These are phyloP conservation scores for Coemansia sp. DNA, from an alignment of 192 early-diverging fungal species.

Conservation along the genomic window DNA sequence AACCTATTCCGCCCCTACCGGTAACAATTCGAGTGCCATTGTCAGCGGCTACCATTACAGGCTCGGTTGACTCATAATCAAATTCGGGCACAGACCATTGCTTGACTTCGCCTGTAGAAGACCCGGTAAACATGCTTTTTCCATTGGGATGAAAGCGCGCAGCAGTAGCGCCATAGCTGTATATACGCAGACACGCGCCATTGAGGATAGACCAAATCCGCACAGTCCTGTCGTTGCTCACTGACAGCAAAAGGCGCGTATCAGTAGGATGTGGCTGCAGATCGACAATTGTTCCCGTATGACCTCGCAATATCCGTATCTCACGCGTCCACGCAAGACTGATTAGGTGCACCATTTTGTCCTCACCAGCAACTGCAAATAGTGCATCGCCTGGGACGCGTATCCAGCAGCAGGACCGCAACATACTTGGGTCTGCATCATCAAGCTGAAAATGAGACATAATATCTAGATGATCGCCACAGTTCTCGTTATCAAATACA, in stretches of 20 bases:
- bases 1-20: slow-evolving; percentile 23
- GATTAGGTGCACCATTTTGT: slow-evolving; percentile 64
- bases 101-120: slow-evolving; percentile 51
- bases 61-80: slow-evolving; percentile 14
- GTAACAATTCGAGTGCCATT: slow-evolving; percentile 29
- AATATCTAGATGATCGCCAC: slow-evolving; percentile 89
- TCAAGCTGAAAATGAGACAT: slow-evolving; percentile 83
- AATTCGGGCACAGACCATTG: slow-evolving; percentile 57
- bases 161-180: slow-evolving; percentile 59
- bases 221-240: slow-evolving; percentile 69
- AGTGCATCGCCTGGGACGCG: slow-evolving; percentile 65
- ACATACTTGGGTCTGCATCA: slow-evolving; percentile 21
- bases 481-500: slow-evolving; percentile 92
- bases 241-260: slow-evolving; percentile 65
- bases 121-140: slow-evolving; percentile 56
- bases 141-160: slow-evolving; percentile 71
- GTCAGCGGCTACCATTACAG: slow-evolving; percentile 8
- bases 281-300: slow-evolving; percentile 60
- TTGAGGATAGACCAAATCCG: slow-evolving; percentile 76
- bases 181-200: slow-evolving; percentile 61
- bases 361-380: slow-evolving; percentile 67
- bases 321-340: slow-evolving; percentile 74
- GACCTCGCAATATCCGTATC: slow-evolving; percentile 59
- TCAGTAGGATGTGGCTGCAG: slow-evolving; percentile 71
- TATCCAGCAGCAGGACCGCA: slow-evolving; percentile 75